Percentiles rank a stretch among this genome's conserved stretches.
Conservation (phyloP, 495 filamentous ascomycete genomes). For the Friedmanniomyces endolithicus region DNA sequence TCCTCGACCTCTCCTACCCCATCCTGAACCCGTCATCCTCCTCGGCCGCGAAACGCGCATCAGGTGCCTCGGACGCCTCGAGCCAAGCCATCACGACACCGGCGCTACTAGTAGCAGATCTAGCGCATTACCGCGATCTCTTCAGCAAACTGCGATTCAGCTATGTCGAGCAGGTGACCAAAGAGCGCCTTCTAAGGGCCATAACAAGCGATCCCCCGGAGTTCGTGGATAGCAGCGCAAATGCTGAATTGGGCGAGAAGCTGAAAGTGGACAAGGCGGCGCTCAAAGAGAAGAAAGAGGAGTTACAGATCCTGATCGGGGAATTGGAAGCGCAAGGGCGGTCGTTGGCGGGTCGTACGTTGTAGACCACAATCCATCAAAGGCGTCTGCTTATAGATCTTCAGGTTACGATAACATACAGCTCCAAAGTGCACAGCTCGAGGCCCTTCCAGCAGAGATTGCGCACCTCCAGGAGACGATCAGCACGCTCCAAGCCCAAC, state of each 20-base stretch:
- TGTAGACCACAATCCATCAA: conserved; percentile 20
- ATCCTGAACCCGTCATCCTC: conserved; percentile 6
- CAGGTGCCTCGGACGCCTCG: conserved; percentile 59
- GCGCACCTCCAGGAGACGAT: conserved; percentile 53
- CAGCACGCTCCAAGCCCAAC: conserved; percentile 36
- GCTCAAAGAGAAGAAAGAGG: conserved; percentile 64
- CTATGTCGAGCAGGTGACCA: conserved; percentile 72
- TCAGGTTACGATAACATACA: conserved; percentile 52
- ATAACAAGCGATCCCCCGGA: conserved; percentile 78
- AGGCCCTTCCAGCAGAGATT: conserved; percentile 51
- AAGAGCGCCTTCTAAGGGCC: conserved; percentile 65
- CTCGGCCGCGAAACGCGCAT: conserved; percentile 20
- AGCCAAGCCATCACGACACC: conserved; percentile 55
- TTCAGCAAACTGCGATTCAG: conserved; percentile 95
- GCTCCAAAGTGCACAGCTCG: conserved; percentile 36
- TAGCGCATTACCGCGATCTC: conserved; percentile 87
- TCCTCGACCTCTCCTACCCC: conserved; percentile 17
- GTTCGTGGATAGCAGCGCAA: conserved; percentile 70
- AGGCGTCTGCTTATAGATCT: not conserved
- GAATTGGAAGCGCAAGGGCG: conserved; percentile 58
- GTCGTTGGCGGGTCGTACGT: conserved; percentile 39
- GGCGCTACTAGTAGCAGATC: conserved; percentile 65
- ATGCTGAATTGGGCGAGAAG: conserved; percentile 61
- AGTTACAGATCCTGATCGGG: conserved; percentile 58
- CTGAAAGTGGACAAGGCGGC: conserved; percentile 60